These are phyloP conservation scores for Rutstroemia sp. DNA, from an alignment of 2,329 filamentous ascomycete species.

Conservation along the genomic window DNA sequence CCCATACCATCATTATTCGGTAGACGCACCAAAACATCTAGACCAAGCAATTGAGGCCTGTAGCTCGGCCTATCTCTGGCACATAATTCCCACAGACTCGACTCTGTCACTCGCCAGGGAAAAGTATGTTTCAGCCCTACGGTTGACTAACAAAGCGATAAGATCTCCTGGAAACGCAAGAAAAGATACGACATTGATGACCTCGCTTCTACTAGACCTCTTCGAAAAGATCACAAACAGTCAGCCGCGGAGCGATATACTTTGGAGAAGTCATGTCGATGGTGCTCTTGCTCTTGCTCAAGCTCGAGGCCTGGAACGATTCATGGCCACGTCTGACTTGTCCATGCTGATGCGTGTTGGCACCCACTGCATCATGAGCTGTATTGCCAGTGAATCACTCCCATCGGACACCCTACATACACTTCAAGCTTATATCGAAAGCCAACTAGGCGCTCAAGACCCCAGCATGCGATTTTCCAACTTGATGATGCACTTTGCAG, in stretches of 20 bases:
- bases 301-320: neutral
- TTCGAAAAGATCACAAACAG: slow-evolving; percentile 1
- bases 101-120: neutral
- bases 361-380: slow-evolving; percentile 4
- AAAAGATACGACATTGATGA: slow-evolving; percentile 3
- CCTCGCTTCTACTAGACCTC: slow-evolving; percentile 8
- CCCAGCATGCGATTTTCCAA: neutral
- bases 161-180: neutral
- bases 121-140: slow-evolving; percentile 4
- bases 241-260: neutral
- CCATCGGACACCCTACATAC: neutral
- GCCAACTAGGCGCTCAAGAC: neutral
- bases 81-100: neutral
- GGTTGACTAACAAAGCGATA: neutral
- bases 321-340: neutral
- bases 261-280: slow-evolving; percentile 32
- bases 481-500: slow-evolving; percentile 8
- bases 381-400: neutral
- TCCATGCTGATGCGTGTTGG: slow-evolving; percentile 2
- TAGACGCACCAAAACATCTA: neutral
- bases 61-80: slow-evolving; percentile 9
- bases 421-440: slow-evolving; percentile 1
- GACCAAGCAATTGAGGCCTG: slow-evolving; percentile 4
- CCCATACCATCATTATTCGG: neutral
- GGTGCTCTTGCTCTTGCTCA: slow-evolving; percentile 30